Evolutionary conservation across 2,329 filamentous ascomycete genomes (phyloP), one percentile per base, ranked within the genome.

Genomic region (Hypoxylon sp.): DNA sequence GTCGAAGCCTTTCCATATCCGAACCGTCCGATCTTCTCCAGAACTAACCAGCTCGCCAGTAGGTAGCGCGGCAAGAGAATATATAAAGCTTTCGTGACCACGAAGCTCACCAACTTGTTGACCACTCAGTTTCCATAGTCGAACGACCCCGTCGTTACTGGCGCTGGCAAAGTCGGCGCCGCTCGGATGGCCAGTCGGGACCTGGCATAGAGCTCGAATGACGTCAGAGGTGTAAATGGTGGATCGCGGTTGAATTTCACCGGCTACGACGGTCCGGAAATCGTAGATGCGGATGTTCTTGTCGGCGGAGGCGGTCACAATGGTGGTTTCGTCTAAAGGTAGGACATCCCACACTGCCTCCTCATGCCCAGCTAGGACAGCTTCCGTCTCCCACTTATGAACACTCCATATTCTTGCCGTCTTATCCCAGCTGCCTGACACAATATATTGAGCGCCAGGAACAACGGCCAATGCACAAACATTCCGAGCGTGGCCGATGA

Each of bases 61-160:
- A 0, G 95, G 92, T 9, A 97, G 82, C 22, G 88, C 86, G 1
- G 92, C 86, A 13, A 99, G 82, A 5, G 92, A 92, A 80, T 99
- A 99, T 64, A 99, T 96, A 78, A 97, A 99, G 77, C 91, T 97
- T 63, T 97, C 94, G 75, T 99, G 97, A 0, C 95, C 96, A 66
- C 91, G 88, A 2, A 99, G 84, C 78, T 94, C 90, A 9, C 87
- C 91, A 10, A 97, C 84, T 65, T 93, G 87, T 54, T 91, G 85
- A 0, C 96, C 96, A 59, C 91, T 88, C 26, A 97, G 77, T 37
- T 91, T 96, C 92, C 94, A 99, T 3, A 98, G 81, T 50, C 94
- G 89, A 69, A 99, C 92, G 19, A 94, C 84, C 29, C 94, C 93
- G 77, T 99, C 96, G 76, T 98, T 99, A 74, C 94, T 93, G 14